Conservation (phyloP, 352 stramenopile genomes). For the Pythium sukuiense region DNA sequence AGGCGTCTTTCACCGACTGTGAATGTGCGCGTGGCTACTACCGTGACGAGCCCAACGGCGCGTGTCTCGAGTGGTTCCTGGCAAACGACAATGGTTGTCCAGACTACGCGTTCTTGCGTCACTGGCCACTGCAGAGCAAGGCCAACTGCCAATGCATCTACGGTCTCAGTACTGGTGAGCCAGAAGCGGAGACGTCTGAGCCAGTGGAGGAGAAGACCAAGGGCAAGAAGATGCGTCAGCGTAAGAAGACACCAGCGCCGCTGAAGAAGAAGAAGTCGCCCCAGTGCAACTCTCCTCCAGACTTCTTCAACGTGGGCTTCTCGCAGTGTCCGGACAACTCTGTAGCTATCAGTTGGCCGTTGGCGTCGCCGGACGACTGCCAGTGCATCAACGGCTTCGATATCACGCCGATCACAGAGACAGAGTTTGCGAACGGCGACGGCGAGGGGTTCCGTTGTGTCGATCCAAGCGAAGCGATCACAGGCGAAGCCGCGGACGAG, state of each 20-base stretch:
- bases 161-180: conserved; percentile 34
- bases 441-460: conserved; percentile 27
- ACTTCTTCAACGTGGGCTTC: conserved; percentile 20
- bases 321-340: conserved; percentile 27
- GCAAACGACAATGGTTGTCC: conserved; percentile 68
- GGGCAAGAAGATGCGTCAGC: conserved; percentile 30
- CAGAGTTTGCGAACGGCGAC: conserved; percentile 14
- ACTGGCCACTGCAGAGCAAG: conserved; percentile 77
- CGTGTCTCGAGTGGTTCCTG: conserved; percentile 70
- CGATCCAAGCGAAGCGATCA: conserved; percentile 18
- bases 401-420: conserved; percentile 18
- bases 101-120: conserved; percentile 52
- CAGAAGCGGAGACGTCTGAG: conserved; percentile 15
- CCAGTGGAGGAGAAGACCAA: conserved; percentile 20
- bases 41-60: conserved; percentile 48
- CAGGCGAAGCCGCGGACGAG: conserved; percentile 37
- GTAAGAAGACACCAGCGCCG: conserved; percentile 8
- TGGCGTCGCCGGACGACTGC: conserved; percentile 30
- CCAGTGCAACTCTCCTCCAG: conserved; percentile 29
- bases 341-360: conserved; percentile 27
- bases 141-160: conserved; percentile 77
- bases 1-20: conserved; percentile 63
- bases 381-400: conserved; percentile 28
- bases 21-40: conserved; percentile 68
- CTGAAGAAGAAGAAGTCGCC: conserved; percentile 19